Base-by-base conservation (phyloP, 2,329 filamentous ascomycete genomes). In the Calonectria naviculata region DNA sequence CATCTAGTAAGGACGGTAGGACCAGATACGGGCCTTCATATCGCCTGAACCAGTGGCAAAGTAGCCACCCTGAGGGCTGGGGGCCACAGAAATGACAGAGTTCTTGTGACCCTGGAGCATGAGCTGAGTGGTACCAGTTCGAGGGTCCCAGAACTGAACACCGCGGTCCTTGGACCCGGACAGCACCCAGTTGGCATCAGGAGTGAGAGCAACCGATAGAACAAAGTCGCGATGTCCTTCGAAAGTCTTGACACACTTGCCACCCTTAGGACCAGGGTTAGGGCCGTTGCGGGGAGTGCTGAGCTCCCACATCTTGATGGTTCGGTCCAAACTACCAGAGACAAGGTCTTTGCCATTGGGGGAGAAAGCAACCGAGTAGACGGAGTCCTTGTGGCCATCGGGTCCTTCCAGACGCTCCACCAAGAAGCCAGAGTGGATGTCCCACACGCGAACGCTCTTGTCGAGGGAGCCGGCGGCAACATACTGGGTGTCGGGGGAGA, bases 31-130 rank as follows among this genome's bases (percentile, higher is more conserved):
- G 66, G 97, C 97, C 82, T 96, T 93, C 94, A 97, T 97, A 82
- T 99, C 97, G 79, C 97, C 97, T 76, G 95, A 98, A 73, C 97
- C 97, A 6, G 97, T 99, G 46, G 97, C 97, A 81, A 99, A 99
- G 81, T 95, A 93, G 74, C 92, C 91, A 70, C 95, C 95, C 41
- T 90, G 92, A 19, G 97, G 97, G 83, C 95, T 97, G 26, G 97
- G 97, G 1, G 97, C 96, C 64, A 99, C 97, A 3, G 95, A 98
- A 79, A 98, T 98, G 78, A 99, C 97, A 13, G 95, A 98, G 85
- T 98, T 98, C 89, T 98, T 98, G 83, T 99, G 97, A 29, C 97
- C 97, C 84, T 98, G 97, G 73, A 99, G 90, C 97, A 98, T 98
- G 82, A 99, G 93, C 85, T 98, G 96, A 1, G 96, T 97, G 76